phyloP scores from a whole-genome alignment of 371 early-diverging fungal species.

The Mortierella polycephala region DNA sequence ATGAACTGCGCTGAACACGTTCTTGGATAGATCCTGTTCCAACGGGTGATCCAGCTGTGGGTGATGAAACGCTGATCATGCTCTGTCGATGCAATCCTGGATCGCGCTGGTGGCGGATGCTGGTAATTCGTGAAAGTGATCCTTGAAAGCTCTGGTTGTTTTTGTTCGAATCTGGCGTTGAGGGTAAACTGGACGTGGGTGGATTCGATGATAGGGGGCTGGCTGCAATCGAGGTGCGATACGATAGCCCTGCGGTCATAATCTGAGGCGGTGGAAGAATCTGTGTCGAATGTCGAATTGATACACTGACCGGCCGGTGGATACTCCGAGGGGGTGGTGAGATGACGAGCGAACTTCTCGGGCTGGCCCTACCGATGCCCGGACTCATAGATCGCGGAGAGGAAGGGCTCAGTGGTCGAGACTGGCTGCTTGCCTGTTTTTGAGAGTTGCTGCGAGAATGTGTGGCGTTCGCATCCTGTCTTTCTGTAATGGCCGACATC shows the following conservation, averaged over 20 bases:
- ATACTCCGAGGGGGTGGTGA: constrained; percentile 46
- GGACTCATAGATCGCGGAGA: constrained; percentile 35
- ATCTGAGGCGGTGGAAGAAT: constrained; percentile 38
- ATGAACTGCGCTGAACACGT: constrained; percentile 30
- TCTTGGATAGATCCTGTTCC: constrained; percentile 35
- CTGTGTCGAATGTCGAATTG: constrained; percentile 47
- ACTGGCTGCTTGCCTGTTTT: constrained; percentile 1
- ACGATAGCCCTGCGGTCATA: constrained; percentile 18
- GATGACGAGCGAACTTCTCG: constrained; percentile 45
- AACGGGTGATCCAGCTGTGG: background rate
- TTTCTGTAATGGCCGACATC: constrained; percentile 13
- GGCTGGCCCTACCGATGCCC: constrained; percentile 28
- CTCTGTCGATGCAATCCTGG: constrained; percentile 29
- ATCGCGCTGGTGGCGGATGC: constrained; percentile 35
- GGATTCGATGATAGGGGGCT: constrained; percentile 16
- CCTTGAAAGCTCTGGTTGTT: background rate
- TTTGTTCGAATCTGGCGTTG: constrained; percentile 16
- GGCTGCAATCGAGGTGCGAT: background rate
- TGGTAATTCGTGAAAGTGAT: constrained; percentile 35
- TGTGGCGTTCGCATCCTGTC: constrained; percentile 1
- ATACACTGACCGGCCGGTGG: constrained; percentile 38
- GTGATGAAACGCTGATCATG: constrained; percentile 5
- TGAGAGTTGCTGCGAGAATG: constrained; percentile 18
- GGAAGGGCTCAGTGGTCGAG: constrained; percentile 32
- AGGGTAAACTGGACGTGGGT: constrained; percentile 28